Base-by-base conservation (phyloP, 2,329 filamentous ascomycete genomes). In the Aspergillus aculeatinus region DNA sequence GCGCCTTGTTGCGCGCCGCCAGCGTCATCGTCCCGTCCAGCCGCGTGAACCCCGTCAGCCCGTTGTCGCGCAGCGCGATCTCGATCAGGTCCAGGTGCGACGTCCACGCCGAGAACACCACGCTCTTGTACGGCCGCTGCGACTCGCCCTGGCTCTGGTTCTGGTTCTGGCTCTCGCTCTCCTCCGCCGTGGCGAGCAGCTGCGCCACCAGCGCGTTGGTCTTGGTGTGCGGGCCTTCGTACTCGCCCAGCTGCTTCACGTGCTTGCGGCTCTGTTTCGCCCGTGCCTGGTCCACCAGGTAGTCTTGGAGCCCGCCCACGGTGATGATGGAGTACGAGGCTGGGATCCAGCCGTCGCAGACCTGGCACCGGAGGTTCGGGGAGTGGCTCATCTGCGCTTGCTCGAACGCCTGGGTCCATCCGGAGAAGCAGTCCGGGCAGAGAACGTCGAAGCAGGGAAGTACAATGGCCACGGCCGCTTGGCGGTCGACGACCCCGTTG, bases 41-140 rank as follows among this genome's bases (percentile, higher is more conserved):
- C n/a, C 95, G 90, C 1, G 77, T 80, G 73, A 96, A 90, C 10
- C 83, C 81, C 11, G 83, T 83, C n/a, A 79, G 62, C 1, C 68
- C 70, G 50, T 74, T 70, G 53, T 85, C 82, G 31, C 86, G 82
- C 14, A 98, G 83, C 0, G 93, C 94, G 53, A 91, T 82, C 71
- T 95, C 87, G 66, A 99, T 96, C 21, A 99, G 85, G 73, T 98
- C 93, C 16, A 99, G 85, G 72, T 98, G 93, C 0, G 90, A 89
- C 0, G 95, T 98, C 93, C 95, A 98, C n/a, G 88, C 89, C 0
- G 92, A 96, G 76, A 98, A 98, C 6, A 99, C 87, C 14, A 99
- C 92, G 27, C 91, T 95, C 74, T 96, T 98, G 77, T 91, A 89
- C 0, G 93, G 93, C 0, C 86, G 84, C 70, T 93, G 86, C 11